Base-by-base conservation (phyloP, 768 basidiomycete species). In the Lentinus tigrinus region DNA sequence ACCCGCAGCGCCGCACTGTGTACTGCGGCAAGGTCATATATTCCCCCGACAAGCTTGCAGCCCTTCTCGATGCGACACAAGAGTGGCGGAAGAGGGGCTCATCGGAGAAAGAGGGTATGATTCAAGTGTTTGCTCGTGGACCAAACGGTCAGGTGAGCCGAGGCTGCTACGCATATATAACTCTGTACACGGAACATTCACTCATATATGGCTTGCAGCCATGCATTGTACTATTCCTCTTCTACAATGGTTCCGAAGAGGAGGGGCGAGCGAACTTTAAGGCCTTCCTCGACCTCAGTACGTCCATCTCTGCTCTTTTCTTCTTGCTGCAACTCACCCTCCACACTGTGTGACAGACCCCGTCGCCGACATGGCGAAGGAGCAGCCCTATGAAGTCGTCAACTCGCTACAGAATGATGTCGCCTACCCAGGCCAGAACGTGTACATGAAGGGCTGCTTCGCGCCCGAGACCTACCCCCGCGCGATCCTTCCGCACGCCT, bases 211-310 rank as follows among this genome's bases (percentile, higher is more conserved):
- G n/a, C 31, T 31, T 36, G 17, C 50, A 83, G 81, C 78, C 80
- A 5, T 58, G 66, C n/a, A 62, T 80, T 34, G 66, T 73, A 0
- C 47, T 73, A 0, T 49, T 69, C 16, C 37, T 77, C 5, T 84
- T 83, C 60, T 82, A 77, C 63, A 82, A 85, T 60, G 82, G 82
- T 0, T 69, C 78, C 0, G 80, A 79, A 57, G 72, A 65, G 1
- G 81, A 83, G 61, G 83, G 80, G 36, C 70, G 77, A 31, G 65
- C 68, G 24, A 70, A 67, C n/a, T 83, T 71, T 65, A 78, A 80
- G 65, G 44, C 62, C 16, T 76, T 83, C 63, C 72, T 76, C 51
- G 78, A 81, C 48, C 65, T 83, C 4, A 72, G 81, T 80, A 60
- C 37, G n/a, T 27, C 16, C 31, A 1, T 9, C 3, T 8, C 5